Base-by-base conservation (phyloP, 2,329 filamentous ascomycete genomes). In the Neocucurbitaria cava region DNA sequence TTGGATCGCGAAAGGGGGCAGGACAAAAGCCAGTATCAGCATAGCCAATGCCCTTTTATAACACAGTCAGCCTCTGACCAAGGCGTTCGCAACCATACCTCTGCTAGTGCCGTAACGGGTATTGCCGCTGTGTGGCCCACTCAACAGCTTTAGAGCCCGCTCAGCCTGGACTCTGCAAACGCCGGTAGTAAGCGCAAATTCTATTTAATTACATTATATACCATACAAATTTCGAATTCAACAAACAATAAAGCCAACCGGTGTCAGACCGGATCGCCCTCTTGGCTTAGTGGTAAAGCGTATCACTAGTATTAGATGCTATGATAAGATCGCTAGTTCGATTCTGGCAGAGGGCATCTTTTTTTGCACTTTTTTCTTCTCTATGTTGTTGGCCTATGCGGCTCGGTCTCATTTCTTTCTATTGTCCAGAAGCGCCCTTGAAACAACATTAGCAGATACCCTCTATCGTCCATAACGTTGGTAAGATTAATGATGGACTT, bases 201-300 rank as follows among this genome's bases (percentile, higher is more conserved):
- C 5, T 2, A 26, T 26, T 5, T 2, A 26, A 26, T 31, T 6
- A 15, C 13, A 31, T 31, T 39, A 39, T 39, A 39, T 21, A 39
- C 17, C 3, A 21, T 39, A 21, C 11, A 20, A 39, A 7, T 3
- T 31, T 39, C 5, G 18, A 39, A 21, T 3, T 9, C 18, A 21
- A 21, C 18, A 39, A 21, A 21, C 17, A 39, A 10, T 9, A 15
- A 40, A 40, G 38, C 38, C 38, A 40, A 40, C 38, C 38, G 8
- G 21, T 40, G 20, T 24, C 2, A 15, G 15, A 26, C 21, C n/a
- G 38, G 38, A 40, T 40, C 38, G 65, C 65, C 65, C 62, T 66
- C 63, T 58, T 68, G 62, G 65, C 65, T 68, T 64, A 68, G 65
- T 68, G 65, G 65, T 68, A 68, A 64, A 68, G 65, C 65, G 65